phyloP scores from a whole-genome alignment of 257 asterid species.

The Primulina eburnea region DNA sequence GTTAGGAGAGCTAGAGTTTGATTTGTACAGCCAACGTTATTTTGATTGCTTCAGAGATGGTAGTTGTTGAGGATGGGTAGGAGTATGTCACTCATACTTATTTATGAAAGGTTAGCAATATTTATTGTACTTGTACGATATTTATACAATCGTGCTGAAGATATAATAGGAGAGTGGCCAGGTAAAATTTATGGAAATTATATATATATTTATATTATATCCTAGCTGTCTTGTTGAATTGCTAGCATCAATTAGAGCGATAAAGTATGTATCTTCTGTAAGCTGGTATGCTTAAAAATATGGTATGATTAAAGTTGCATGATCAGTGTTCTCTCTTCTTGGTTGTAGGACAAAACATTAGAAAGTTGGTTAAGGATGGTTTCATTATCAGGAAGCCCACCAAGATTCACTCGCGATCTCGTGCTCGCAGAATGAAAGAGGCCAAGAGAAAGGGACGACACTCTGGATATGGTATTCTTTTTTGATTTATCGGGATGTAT shows the following conservation, averaged over 20 bases:
- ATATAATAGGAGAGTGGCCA: background rate
- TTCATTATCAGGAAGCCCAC: constrained; percentile 93
- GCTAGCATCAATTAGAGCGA: background rate
- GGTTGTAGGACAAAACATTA: constrained; percentile 67
- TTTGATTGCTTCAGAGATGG: background rate
- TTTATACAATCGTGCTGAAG: background rate
- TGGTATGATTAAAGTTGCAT: background rate
- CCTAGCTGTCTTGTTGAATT: too few relatives aligned
- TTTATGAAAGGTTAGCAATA: background rate
- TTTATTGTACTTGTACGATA: too few relatives aligned
- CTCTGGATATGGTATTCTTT: constrained; percentile 79
- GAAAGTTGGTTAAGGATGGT: constrained; percentile 92
- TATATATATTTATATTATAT: too few relatives aligned
- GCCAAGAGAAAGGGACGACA: constrained; percentile 98
- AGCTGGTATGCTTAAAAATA: background rate
- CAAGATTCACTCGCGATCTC: constrained; percentile 89
- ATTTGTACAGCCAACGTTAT: background rate
- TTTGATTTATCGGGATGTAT: background rate
- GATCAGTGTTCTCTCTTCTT: background rate
- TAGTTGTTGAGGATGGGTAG: background rate
- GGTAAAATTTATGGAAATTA: background rate
- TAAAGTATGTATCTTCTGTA: too few relatives aligned
- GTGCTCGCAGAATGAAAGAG: constrained; percentile 91
- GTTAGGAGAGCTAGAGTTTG: background rate
- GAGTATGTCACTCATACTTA: too few relatives aligned